Base-by-base conservation (phyloP, 1,284 basidiomycete genomes). In the Ustilago bromivora region DNA sequence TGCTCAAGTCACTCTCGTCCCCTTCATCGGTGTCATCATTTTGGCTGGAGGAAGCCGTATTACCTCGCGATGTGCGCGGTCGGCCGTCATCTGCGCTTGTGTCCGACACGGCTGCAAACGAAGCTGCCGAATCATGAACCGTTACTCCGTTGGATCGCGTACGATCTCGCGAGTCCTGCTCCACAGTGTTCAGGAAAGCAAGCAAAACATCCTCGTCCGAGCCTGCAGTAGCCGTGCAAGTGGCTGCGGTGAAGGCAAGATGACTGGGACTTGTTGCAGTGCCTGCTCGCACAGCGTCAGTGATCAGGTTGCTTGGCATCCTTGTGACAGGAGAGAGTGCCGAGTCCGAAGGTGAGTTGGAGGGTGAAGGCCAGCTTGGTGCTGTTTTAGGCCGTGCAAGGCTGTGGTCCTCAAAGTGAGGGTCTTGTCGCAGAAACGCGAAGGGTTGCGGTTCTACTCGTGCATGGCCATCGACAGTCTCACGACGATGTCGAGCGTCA, bases 161-260 rank as follows among this genome's bases (percentile, higher is more conserved):
- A 15, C 68, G 60, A 12, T 77, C 66, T 6, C 57, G 71, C 31
- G 71, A 61, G 35, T 78, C 76, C 36, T 74, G 56, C 34, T 78
- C 76, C 8, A 78, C 71, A 10, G 71, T 74, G 11, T 78, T 54
- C 3, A 66, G 64, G 32, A 78, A 78, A 5, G 71, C 71, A 1
- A 78, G 43, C 15, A 78, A 52, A 3, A 68, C 71, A 43, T 77
- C 57, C 7, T 77, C 75, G 15, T 61, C 70, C 5, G 59, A 5
- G 2, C 23, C 35, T 23, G 53, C 60, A 1, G 47, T 31, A 8
- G 23, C 32, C n/a, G 40, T 5, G 31, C 7, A 23, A 36, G 7
- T 19, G 6, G 51, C n/a, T 6, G 32, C 46, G 28, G 36, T 32
- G 40, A 0, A 28, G 43, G 3, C n/a, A 6, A 46, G 43, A 19